A percentile compares a stretch with the other conserved stretches of the same genome.
Evolutionary conservation across 352 stramenopile genomes (phyloP).

Genomic region (Albugo candida): DNA sequence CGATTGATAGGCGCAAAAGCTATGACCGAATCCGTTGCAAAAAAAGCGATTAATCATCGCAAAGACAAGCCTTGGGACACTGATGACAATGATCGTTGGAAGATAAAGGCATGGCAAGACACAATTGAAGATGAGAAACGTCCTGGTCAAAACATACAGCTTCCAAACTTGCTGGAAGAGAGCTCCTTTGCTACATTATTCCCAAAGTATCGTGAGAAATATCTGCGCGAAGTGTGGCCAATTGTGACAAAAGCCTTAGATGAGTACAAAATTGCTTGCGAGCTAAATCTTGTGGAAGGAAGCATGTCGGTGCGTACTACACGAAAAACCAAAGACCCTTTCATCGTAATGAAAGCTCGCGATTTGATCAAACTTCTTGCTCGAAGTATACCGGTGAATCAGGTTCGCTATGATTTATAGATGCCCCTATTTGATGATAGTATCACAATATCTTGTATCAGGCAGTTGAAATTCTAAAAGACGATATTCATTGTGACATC

Average conservation of each 20-base stretch:
- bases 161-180: slow-evolving; percentile 91
- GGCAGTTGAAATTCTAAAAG: slow-evolving; percentile 93
- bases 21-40: background rate
- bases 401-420: slow-evolving; percentile 18
- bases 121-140: slow-evolving; percentile 72
- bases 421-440: background rate
- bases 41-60: slow-evolving; percentile 84
- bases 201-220: slow-evolving; percentile 99
- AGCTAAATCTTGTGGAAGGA: slow-evolving; percentile 97
- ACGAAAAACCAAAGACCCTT: slow-evolving; percentile 91
- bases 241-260: slow-evolving; percentile 95
- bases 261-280: slow-evolving; percentile 87
- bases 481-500: slow-evolving; percentile 98
- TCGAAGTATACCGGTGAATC: slow-evolving; percentile 92
- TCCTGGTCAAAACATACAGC: slow-evolving; percentile 29
- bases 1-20: no score
- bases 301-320: slow-evolving; percentile 86
- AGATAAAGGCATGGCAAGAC: slow-evolving; percentile 78
- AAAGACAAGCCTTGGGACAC: slow-evolving; percentile 99
- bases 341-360: slow-evolving; percentile 96
- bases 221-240: slow-evolving; percentile 97
- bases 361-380: slow-evolving; percentile 98
- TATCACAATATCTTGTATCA: slow-evolving; percentile 7
- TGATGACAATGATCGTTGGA: slow-evolving; percentile 98
- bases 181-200: slow-evolving; percentile 99